phyloP scores from a whole-genome alignment of 2,329 filamentous ascomycete genomes.

The Myriosclerotinia curreyana region DNA sequence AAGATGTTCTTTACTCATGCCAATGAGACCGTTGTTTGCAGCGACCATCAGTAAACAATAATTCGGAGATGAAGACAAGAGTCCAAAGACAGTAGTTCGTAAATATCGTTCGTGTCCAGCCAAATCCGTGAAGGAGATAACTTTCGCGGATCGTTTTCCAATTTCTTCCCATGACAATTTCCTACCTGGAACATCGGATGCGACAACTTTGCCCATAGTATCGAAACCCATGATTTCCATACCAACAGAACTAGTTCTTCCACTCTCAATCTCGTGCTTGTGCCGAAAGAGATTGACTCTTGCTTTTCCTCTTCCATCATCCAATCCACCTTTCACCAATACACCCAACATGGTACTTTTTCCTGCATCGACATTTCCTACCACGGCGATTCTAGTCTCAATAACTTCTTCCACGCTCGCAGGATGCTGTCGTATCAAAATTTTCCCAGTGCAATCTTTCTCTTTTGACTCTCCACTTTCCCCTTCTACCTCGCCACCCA shows the following conservation, averaged over 20 bases:
- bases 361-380: slow-evolving; percentile 95
- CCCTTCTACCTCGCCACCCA: slow-evolving; percentile 69
- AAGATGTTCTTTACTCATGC: slow-evolving; percentile 97
- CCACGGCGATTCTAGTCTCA: slow-evolving; percentile 93
- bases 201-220: slow-evolving; percentile 76
- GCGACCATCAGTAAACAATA: slow-evolving; percentile 98
- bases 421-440: slow-evolving; percentile 76
- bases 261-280: slow-evolving; percentile 96
- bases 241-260: slow-evolving; percentile 90
- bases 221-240: slow-evolving; percentile 99
- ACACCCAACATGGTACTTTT: slow-evolving; percentile 97
- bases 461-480: slow-evolving; percentile 22
- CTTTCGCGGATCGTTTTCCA: slow-evolving; percentile 89
- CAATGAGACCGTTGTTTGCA: slow-evolving; percentile 93
- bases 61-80: slow-evolving; percentile 91
- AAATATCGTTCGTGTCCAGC: slow-evolving; percentile 95
- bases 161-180: slow-evolving; percentile 97
- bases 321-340: slow-evolving; percentile 88
- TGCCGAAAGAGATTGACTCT: slow-evolving; percentile 95
- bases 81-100: slow-evolving; percentile 91
- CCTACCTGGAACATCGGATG: slow-evolving; percentile 77
- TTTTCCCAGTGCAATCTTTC: slow-evolving; percentile 69
- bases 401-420: slow-evolving; percentile 80
- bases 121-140: slow-evolving; percentile 93
- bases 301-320: slow-evolving; percentile 90